Evolutionary conservation across 352 stramenopile species (phyloP), one percentile per base, ranked within the genome.

Genomic region (Phytophthora crassamura): DNA sequence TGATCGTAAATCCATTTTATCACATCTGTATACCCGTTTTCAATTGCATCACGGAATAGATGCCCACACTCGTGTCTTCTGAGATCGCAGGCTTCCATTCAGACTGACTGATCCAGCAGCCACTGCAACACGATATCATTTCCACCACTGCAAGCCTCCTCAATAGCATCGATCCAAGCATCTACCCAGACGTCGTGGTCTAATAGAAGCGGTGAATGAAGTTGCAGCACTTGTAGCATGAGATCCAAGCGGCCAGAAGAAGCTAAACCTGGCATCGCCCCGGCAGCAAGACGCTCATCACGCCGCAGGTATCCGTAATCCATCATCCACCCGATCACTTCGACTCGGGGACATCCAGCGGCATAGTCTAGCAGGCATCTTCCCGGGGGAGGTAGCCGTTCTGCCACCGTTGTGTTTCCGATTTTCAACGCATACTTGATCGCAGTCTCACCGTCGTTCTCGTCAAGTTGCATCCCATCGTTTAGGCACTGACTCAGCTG

Each of bases 241-340:
- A 69, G 36, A 30, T 64, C 33, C 11, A 69, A 48, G 9, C 35
- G 28, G 7, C 36, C 32, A 8, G 22, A 35, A 11, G 7, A 16
- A 43, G 52, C 39, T 5, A 48, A n/a, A n/a, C n/a, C n/a, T n/a
- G n/a, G n/a, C n/a, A n/a, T n/a, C n/a, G n/a, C n/a, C n/a, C n/a
- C n/a, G 15, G 33, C 51, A 47, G 60, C 59, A 25, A 40, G 12
- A 7, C 33, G 4, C 28, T n/a, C 15, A 33, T 57, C 28, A 11
- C 30, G 39, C 8, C 28, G 8, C 14, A 68, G 46, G 41, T 63
- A 59, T 12, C 36, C 52, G 22, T 41, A 46, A 28, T 56, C 28
- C 42, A 69, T 6, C 61, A 64, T 58, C 60, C 36, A 64, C 20
- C 64, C 52, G 10, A 69, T 53, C 20, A 69, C n/a, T 5, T 63